phyloP scores from a whole-genome alignment of 1,284 basidiomycete genomes.

The Tylopilus sp. region DNA sequence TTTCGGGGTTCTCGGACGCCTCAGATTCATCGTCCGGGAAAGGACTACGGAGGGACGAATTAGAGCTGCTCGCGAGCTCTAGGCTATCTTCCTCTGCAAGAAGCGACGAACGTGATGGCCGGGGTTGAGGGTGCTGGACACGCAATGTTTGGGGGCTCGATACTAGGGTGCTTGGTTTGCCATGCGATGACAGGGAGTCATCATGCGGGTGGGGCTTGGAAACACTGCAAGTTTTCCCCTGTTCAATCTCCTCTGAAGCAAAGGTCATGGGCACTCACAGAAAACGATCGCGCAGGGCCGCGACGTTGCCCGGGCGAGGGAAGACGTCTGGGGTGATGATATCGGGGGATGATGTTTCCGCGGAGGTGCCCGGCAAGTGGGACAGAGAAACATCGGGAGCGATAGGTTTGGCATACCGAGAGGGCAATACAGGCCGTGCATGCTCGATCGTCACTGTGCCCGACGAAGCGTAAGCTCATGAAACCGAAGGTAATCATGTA shows the following conservation, averaged over 20 bases:
- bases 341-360: not conserved
- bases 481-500: not conserved
- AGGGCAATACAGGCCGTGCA: not conserved
- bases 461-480: not conserved
- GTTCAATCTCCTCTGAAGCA: not conserved
- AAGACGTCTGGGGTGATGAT: not conserved
- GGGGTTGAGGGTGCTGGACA: constrained; percentile 14
- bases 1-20: constrained; percentile 23
- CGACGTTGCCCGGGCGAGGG: constrained; percentile 11
- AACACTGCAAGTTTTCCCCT: constrained; percentile 4
- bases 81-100: constrained; percentile 22
- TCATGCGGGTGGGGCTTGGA: constrained; percentile 9
- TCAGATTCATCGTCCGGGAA: constrained; percentile 33
- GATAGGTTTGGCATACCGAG: constrained; percentile 14
- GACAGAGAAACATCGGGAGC: constrained; percentile 5
- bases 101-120: constrained; percentile 17
- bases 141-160: constrained; percentile 25
- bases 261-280: constrained; percentile 17
- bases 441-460: constrained; percentile 4
- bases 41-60: constrained; percentile 26
- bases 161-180: constrained; percentile 27
- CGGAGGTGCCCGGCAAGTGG: constrained; percentile 2
- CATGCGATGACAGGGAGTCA: constrained; percentile 14
- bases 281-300: constrained; percentile 14
- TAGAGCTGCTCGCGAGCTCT: constrained; percentile 22